Conservation (phyloP, 2,329 filamentous ascomycete species). For the Colletotrichum spinosum region DNA sequence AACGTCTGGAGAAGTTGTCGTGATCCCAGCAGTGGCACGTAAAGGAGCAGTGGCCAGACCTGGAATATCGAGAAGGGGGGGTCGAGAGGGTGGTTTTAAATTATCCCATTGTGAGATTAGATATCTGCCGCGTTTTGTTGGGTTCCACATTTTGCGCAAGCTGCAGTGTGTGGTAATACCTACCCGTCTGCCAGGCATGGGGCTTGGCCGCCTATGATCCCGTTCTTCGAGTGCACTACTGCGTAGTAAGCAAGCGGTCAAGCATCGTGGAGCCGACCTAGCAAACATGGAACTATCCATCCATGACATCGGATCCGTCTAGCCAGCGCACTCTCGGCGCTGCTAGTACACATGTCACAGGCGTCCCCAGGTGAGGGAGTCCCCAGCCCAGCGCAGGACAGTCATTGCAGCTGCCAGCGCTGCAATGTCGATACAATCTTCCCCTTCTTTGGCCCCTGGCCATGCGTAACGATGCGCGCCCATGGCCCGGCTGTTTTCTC, state of each 20-base stretch:
- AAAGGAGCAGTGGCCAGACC: conserved; percentile 1
- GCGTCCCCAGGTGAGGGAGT: background rate
- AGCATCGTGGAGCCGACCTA: conserved; percentile 13
- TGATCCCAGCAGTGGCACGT: conserved; percentile 20
- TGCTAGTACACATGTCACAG: conserved; percentile 5
- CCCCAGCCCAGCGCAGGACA: too few relatives aligned
- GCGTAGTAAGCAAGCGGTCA: conserved; percentile 23
- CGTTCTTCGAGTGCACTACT: too few relatives aligned
- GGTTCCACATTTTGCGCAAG: conserved; percentile 31
- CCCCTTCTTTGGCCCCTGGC: conserved; percentile 4
- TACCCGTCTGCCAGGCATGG: background rate
- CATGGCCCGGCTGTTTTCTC: background rate
- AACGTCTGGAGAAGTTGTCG: conserved; percentile 7
- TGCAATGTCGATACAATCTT: background rate
- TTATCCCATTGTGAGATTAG: conserved; percentile 35
- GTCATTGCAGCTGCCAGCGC: conserved; percentile 1
- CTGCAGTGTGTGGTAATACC: conserved; percentile 7
- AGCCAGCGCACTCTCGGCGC: too few relatives aligned
- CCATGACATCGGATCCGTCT: background rate
- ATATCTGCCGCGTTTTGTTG: conserved; percentile 35
- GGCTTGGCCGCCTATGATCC: too few relatives aligned
- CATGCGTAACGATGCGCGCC: too few relatives aligned
- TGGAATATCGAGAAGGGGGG: conserved; percentile 22
- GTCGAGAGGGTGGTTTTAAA: conserved; percentile 32
- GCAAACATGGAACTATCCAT: background rate